These are phyloP conservation scores for Colletotrichum sojae DNA, from an alignment of 2,329 filamentous ascomycete species.

Conservation along the genomic window DNA sequence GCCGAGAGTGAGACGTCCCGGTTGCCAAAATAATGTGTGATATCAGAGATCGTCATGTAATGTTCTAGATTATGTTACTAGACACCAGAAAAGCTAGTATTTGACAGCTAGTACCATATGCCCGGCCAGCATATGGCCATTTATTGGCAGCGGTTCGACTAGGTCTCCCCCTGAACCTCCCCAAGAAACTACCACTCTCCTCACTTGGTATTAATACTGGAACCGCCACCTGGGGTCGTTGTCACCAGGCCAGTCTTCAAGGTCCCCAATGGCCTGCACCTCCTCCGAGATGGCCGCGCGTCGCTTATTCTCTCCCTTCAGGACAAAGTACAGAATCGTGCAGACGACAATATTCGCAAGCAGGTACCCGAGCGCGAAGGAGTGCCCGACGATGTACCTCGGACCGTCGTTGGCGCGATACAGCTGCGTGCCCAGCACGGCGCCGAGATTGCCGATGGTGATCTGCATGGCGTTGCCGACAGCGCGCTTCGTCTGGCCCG, in stretches of 20 bases:
- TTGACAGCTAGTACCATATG: not conserved
- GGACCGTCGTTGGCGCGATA: slow-evolving; percentile 74
- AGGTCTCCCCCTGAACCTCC: no score
- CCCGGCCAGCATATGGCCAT: no score
- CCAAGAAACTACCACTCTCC: no score
- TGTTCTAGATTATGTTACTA: no score
- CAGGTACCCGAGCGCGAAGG: slow-evolving; percentile 76
- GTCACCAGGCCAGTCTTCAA: slow-evolving; percentile 72
- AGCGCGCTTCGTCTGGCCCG: slow-evolving; percentile 78
- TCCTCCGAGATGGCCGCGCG: slow-evolving; percentile 61
- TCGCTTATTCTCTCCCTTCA: slow-evolving; percentile 70
- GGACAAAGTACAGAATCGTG: slow-evolving; percentile 63
- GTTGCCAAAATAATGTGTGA: no score
- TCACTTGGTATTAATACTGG: slow-evolving; percentile 58
- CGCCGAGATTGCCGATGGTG: slow-evolving; percentile 78
- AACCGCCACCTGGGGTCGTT: slow-evolving; percentile 77
- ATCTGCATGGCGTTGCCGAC: slow-evolving; percentile 81
- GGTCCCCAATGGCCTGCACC: slow-evolving; percentile 64
- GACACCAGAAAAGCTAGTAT: no score
- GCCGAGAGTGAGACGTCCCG: no score
- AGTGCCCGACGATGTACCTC: slow-evolving; percentile 76
- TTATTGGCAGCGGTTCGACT: no score
- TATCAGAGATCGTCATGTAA: no score
- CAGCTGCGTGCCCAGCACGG: slow-evolving; percentile 78
- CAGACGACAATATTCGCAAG: slow-evolving; percentile 70